Evolutionary conservation across 2,329 filamentous ascomycete genomes (phyloP).

Genomic region (Periglandula ipomoeae): DNA sequence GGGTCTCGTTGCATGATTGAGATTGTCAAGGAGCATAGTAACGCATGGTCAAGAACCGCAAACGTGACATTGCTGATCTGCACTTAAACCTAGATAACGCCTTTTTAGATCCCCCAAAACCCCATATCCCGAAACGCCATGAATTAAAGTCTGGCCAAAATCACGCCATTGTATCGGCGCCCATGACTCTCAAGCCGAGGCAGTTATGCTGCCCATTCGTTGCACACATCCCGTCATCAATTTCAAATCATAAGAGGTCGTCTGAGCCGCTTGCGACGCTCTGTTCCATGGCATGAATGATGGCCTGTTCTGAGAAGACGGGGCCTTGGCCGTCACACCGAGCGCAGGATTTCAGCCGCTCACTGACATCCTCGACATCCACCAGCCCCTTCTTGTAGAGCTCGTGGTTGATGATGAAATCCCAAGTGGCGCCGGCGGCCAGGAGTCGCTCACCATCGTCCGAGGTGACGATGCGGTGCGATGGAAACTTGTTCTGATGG

Average conservation of each 20-base stretch:
- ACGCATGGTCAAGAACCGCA: too few relatives aligned
- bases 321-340: constrained; percentile 82
- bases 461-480: constrained; percentile 59
- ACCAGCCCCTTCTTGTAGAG: constrained; percentile 68
- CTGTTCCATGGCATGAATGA: constrained; percentile 66
- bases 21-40: too few relatives aligned
- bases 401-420: constrained; percentile 74
- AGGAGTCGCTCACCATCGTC: constrained; percentile 61
- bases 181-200: too few relatives aligned
- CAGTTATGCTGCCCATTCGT: neutral
- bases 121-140: too few relatives aligned
- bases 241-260: constrained; percentile 44
- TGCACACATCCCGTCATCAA: neutral
- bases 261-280: constrained; percentile 71
- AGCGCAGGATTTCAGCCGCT: constrained; percentile 63
- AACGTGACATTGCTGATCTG: too few relatives aligned
- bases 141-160: too few relatives aligned
- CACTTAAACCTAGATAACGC: too few relatives aligned
- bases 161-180: too few relatives aligned
- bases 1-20: too few relatives aligned
- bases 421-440: constrained; percentile 76
- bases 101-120: too few relatives aligned
- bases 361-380: constrained; percentile 73
- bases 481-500: constrained; percentile 53
- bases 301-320: constrained; percentile 71